Evolutionary conservation across 768 basidiomycete genomes (phyloP).

Genomic region (Ramaria rubella): DNA sequence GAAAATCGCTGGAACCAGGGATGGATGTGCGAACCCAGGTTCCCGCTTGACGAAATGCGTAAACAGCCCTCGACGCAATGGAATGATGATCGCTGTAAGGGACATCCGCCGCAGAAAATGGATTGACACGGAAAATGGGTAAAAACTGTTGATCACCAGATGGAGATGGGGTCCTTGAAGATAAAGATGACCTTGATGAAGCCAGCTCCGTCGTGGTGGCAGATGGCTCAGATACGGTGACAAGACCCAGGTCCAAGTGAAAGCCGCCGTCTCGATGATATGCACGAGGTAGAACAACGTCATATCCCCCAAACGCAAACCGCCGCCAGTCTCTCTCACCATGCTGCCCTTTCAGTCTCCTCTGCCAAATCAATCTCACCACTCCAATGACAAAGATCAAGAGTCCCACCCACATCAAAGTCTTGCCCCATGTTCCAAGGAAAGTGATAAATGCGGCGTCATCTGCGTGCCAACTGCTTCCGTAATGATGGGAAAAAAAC

Average conservation of each 20-base stretch:
- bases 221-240: slow-evolving; percentile 7
- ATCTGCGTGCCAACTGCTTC: slow-evolving; percentile 97
- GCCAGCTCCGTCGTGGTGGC: slow-evolving; percentile 5
- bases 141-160: slow-evolving; percentile 47
- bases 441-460: slow-evolving; percentile 98
- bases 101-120: slow-evolving; percentile 52
- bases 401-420: slow-evolving; percentile 78
- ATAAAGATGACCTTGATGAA: slow-evolving; percentile 3
- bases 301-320: slow-evolving; percentile 36
- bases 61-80: slow-evolving; percentile 36
- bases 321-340: slow-evolving; percentile 26
- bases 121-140: slow-evolving; percentile 54
- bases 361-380: slow-evolving; percentile 47
- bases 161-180: slow-evolving; percentile 14
- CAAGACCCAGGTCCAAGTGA: slow-evolving; percentile 56
- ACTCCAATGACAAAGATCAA: slow-evolving; percentile 65
- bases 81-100: slow-evolving; percentile 21
- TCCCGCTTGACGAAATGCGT: slow-evolving; percentile 50
- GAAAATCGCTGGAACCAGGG: slow-evolving; percentile 31
- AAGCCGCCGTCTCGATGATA: slow-evolving; percentile 64
- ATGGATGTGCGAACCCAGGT: slow-evolving; percentile 46
- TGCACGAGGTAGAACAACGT: slow-evolving; percentile 71
- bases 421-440: slow-evolving; percentile 83
- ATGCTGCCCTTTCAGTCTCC: slow-evolving; percentile 47
- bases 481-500: slow-evolving; percentile 97